Conservation (phyloP, 2,329 filamentous ascomycete genomes). For the Epichloe coenophiala region DNA sequence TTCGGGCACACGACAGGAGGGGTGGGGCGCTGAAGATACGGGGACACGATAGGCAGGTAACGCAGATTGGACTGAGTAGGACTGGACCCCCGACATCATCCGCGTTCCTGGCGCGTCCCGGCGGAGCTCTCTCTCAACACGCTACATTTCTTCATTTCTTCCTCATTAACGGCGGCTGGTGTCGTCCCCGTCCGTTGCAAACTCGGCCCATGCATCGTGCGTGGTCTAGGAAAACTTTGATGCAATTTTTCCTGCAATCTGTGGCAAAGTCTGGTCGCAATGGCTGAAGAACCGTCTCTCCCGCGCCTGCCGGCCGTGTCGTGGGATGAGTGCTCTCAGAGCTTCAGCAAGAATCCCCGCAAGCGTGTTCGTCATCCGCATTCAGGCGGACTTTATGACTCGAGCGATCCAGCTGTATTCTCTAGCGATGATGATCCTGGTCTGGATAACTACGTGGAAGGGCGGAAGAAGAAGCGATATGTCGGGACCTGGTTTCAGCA, state of each 20-base stretch:
- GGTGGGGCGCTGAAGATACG: neutral
- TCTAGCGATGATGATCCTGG: constrained; percentile 59
- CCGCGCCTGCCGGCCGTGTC: constrained; percentile 25
- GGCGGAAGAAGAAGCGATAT: constrained; percentile 46
- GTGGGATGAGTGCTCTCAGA: constrained; percentile 25
- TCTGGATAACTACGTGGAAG: constrained; percentile 48
- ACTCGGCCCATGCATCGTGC: neutral
- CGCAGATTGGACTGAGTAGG: neutral
- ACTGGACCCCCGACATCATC: neutral
- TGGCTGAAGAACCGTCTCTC: constrained; percentile 29
- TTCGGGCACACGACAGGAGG: neutral
- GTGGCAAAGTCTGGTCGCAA: constrained; percentile 7
- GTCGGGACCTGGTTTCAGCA: constrained; percentile 57
- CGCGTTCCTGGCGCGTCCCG: constrained; percentile 3
- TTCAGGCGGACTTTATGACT: constrained; percentile 32
- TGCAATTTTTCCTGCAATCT: too few relatives aligned
- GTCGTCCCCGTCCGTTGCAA: neutral
- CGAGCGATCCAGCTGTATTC: constrained; percentile 58
- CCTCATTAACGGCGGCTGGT: neutral
- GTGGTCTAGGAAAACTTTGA: neutral
- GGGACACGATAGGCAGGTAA: neutral
- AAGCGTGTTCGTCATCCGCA: constrained; percentile 24
- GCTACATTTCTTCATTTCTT: neutral
- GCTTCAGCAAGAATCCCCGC: constrained; percentile 24
- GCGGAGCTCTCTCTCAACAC: neutral